Evolutionary conservation across 495 filamentous ascomycete species (phyloP).

Genomic region (Immersiella caudata): DNA sequence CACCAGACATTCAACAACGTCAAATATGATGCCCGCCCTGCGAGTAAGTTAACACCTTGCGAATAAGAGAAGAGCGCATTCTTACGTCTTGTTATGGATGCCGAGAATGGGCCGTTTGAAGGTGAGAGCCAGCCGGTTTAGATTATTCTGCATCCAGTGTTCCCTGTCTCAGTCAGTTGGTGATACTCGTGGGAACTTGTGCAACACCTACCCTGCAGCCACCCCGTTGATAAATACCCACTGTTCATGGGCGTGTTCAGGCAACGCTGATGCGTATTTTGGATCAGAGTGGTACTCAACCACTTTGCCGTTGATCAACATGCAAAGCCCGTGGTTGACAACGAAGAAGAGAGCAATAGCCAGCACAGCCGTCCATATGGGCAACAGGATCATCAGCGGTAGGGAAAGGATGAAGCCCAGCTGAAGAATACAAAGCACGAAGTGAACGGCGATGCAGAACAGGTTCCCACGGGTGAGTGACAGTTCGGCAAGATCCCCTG

Average conservation of each 20-base stretch:
- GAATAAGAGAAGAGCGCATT: background rate
- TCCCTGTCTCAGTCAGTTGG: constrained; percentile 34
- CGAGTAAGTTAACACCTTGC: background rate
- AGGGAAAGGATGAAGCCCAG: constrained; percentile 51
- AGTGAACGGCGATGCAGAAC: constrained; percentile 53
- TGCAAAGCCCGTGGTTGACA: constrained; percentile 54
- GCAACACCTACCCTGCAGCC: constrained; percentile 54
- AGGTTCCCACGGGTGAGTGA: constrained; percentile 54
- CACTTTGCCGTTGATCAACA: constrained; percentile 52
- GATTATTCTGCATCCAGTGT: constrained; percentile 66
- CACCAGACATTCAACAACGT: constrained; percentile 74
- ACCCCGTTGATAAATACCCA: constrained; percentile 80
- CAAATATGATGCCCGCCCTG: constrained; percentile 65
- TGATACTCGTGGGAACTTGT: background rate
- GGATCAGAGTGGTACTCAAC: constrained; percentile 47
- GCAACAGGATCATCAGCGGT: constrained; percentile 52
- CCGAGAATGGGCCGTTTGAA: constrained; percentile 76
- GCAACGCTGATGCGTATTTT: constrained; percentile 45
- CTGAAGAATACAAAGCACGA: constrained; percentile 55
- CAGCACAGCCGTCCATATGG: constrained; percentile 51
- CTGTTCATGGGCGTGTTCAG: constrained; percentile 58
- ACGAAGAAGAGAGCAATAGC: constrained; percentile 42
- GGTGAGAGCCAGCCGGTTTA: constrained; percentile 71
- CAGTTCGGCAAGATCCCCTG: constrained; percentile 61
- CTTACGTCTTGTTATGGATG: constrained; percentile 78